Percentiles rank a stretch among this genome's conserved stretches.
Evolutionary conservation across 2,329 filamentous ascomycete species (phyloP).

Genomic region (Aspergillus thermomutatus): DNA sequence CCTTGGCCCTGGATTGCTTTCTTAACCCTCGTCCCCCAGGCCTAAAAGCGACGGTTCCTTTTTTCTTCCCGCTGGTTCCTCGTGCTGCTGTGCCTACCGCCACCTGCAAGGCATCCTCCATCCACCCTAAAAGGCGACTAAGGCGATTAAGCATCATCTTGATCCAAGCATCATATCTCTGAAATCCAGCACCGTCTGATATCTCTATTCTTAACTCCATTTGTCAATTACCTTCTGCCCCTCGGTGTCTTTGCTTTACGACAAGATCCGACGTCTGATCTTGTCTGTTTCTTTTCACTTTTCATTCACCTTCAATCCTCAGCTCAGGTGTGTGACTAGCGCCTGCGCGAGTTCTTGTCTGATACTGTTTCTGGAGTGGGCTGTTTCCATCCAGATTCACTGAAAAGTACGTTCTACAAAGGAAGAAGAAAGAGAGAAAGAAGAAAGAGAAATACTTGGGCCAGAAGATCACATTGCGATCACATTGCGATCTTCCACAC

Average conservation of each 20-base stretch:
- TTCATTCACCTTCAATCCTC: not conserved
- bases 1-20: slow-evolving; percentile 15
- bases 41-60: slow-evolving; percentile 21
- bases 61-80: slow-evolving; percentile 30
- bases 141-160: slow-evolving; percentile 37
- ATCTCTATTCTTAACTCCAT: not conserved
- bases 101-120: slow-evolving; percentile 37
- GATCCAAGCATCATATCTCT: slow-evolving; percentile 15
- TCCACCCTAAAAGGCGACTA: slow-evolving; percentile 35
- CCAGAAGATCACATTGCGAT: not conserved
- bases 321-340: not conserved
- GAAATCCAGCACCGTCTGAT: slow-evolving; percentile 20
- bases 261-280: slow-evolving; percentile 6
- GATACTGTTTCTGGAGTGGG: slow-evolving; percentile 1
- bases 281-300: slow-evolving; percentile 6
- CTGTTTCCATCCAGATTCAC: slow-evolving; percentile 5
- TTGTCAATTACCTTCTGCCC: not conserved
- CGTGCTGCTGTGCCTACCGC: slow-evolving; percentile 31
- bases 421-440: slow-evolving; percentile 5
- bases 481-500: slow-evolving; percentile 7
- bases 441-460: slow-evolving; percentile 2
- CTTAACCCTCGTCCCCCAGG: slow-evolving; percentile 19
- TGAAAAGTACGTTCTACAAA: slow-evolving; percentile 19
- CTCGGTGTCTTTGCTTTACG: slow-evolving; percentile 2
- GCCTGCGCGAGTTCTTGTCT: slow-evolving; percentile 1